Conservation (phyloP, 2,329 filamentous ascomycete species). For the Zasmidium citrigriseum region DNA sequence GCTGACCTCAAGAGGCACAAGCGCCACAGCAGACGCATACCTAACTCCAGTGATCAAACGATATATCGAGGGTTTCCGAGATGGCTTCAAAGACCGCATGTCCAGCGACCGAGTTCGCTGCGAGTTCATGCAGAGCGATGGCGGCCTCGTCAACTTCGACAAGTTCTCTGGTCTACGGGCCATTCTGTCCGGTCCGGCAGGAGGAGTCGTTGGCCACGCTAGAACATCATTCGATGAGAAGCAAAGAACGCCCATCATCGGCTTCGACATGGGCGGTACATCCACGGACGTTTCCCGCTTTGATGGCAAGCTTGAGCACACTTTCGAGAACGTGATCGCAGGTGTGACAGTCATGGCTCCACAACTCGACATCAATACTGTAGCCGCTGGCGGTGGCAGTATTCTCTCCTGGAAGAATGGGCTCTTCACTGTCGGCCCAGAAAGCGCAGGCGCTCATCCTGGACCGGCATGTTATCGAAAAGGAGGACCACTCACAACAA, state of each 20-base stretch:
- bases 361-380: slow-evolving; percentile 37
- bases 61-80: slow-evolving; percentile 55
- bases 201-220: slow-evolving; percentile 37
- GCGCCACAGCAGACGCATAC: slow-evolving; percentile 74
- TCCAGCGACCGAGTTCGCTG: slow-evolving; percentile 28
- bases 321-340: slow-evolving; percentile 37
- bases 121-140: slow-evolving; percentile 35
- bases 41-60: slow-evolving; percentile 73
- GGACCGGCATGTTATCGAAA: slow-evolving; percentile 39
- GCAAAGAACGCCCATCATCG: slow-evolving; percentile 32
- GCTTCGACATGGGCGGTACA: slow-evolving; percentile 32
- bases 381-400: slow-evolving; percentile 51
- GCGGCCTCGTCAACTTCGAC: slow-evolving; percentile 31
- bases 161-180: slow-evolving; percentile 36
- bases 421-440: slow-evolving; percentile 19
- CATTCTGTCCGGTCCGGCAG: slow-evolving; percentile 38
- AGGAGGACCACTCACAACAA: slow-evolving; percentile 38
- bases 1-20: slow-evolving; percentile 69
- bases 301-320: slow-evolving; percentile 35
- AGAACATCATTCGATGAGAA: slow-evolving; percentile 35
- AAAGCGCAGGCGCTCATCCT: slow-evolving; percentile 31
- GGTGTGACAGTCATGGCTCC: slow-evolving; percentile 35
- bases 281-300: slow-evolving; percentile 38
- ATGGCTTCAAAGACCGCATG: slow-evolving; percentile 30
- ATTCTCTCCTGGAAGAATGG: slow-evolving; percentile 36